Conservation (phyloP, 2,329 filamentous ascomycete species). For the Tolypocladium endophyticum region DNA sequence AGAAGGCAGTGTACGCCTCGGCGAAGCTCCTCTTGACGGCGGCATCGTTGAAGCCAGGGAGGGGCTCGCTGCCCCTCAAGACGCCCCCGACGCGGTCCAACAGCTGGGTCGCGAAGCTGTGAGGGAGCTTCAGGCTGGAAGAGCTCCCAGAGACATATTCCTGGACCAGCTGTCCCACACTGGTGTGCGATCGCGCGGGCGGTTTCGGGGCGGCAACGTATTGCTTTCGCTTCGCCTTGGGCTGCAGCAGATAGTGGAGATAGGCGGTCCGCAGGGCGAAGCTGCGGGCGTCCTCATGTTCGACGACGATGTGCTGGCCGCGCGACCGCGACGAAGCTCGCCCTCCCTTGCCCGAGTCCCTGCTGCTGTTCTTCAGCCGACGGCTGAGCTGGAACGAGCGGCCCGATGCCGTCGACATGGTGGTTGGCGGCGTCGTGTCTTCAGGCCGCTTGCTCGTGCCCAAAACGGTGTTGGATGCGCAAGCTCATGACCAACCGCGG, state of each 20-base stretch:
- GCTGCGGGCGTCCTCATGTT: constrained; percentile 75
- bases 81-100: constrained; percentile 72
- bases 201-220: constrained; percentile 61
- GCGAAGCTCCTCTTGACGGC: constrained; percentile 89
- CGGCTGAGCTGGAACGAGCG: constrained; percentile 34
- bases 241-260: constrained; percentile 86
- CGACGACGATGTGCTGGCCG: constrained; percentile 37
- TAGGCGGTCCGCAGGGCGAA: constrained; percentile 87
- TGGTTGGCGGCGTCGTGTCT: constrained; percentile 6
- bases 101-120: constrained; percentile 39
- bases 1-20: constrained; percentile 87
- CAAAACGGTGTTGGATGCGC: constrained; percentile 12
- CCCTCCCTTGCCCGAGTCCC: constrained; percentile 25
- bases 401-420: constrained; percentile 43
- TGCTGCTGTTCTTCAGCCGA: constrained; percentile 33
- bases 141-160: constrained; percentile 57
- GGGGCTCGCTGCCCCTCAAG: constrained; percentile 67
- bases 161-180: constrained; percentile 77
- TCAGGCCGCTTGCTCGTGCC: constrained; percentile 20
- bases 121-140: constrained; percentile 44
- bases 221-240: constrained; percentile 79
- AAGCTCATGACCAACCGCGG: constrained; percentile 17
- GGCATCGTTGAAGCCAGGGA: constrained; percentile 85
- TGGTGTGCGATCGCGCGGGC: constrained; percentile 53
- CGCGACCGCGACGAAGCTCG: constrained; percentile 31